phyloP scores from a whole-genome alignment of 2,329 filamentous ascomycete genomes.

The Hypoxylon rubiginosum region DNA sequence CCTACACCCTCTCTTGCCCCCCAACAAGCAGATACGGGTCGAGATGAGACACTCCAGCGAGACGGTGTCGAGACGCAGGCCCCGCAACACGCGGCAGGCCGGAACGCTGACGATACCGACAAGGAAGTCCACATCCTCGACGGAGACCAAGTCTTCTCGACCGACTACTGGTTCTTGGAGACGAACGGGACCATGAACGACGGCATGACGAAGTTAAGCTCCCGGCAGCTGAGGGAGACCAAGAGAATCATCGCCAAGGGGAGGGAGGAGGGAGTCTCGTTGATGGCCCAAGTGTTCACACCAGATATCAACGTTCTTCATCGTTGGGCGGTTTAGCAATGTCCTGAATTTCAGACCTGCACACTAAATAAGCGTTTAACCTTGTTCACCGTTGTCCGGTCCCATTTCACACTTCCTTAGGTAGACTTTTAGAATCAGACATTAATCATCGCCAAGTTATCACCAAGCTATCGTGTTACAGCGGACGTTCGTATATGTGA shows the following conservation, averaged over 20 bases:
- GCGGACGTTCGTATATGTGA: not conserved
- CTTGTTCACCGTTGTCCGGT: too few species aligned
- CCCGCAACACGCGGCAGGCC: not conserved
- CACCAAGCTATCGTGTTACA: not conserved
- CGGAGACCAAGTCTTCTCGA: not conserved
- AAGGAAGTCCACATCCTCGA: not conserved
- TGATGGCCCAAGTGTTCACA: not conserved
- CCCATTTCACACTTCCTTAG: not conserved
- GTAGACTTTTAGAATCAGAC: not conserved
- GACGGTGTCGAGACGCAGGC: not conserved
- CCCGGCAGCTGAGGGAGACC: not conserved
- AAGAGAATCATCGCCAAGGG: not conserved
- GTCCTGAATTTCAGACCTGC: too few species aligned
- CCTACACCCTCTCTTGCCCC: not conserved
- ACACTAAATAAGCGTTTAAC: too few species aligned
- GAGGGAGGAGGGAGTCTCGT: not conserved
- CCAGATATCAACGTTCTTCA: too few species aligned
- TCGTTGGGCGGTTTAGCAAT: too few species aligned
- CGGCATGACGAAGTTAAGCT: constrained; percentile 16
- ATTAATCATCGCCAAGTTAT: not conserved
- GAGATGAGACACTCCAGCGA: not conserved
- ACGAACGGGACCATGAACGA: constrained; percentile 30
- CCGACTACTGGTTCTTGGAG: not conserved
- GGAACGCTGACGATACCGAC: not conserved
- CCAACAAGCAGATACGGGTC: not conserved